Base-by-base conservation (phyloP, 108 stramenopile species). In the Discostella pseudostelligera region DNA sequence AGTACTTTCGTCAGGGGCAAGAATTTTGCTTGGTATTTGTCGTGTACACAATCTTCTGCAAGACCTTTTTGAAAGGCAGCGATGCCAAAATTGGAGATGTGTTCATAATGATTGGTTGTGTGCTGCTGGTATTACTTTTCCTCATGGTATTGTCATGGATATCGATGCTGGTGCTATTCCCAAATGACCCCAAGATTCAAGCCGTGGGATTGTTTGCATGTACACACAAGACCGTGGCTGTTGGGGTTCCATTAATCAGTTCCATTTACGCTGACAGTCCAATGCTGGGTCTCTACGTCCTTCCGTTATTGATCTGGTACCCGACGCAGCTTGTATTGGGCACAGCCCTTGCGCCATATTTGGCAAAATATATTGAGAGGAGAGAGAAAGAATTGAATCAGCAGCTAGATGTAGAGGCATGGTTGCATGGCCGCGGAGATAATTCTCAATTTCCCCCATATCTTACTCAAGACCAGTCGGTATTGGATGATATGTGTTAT, bases 221-320 rank as follows among this genome's bases (percentile, higher is more conserved):
- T 46, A 79, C 82, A 8, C 79, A 83, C 49, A 89, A 89, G 49
- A 89, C 85, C 13, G 74, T 90, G 19, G 76, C 85, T 4, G 60
- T 90, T 73, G 88, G 88, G 9, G 72, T 90, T 24, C 86, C 88
- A 10, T 44, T 90, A 26, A 90, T 90, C 50, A 75, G 66, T 46
- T 74, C 86, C n/a, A 69, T 90, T 16, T 90, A 84, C 59, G 83
- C 78, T 50, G 72, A 54, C 19, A 70, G 70, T 55, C 74, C 79
- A 24, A 39, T 70, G 12, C 50, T 82, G 11, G 86, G 80, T 1
- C 39, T 81, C 11, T 90, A 87, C 37, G 79, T 80, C 11, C 56
- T 90, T 17, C 88, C 88, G 13, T 46, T 90, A 43, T 42, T 90
- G 35, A 83, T 90, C 39, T 90, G 84, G 84, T 81, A 90, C 70